phyloP scores from a whole-genome alignment of 352 stramenopile genomes.

The Phytophthora palmivora region DNA sequence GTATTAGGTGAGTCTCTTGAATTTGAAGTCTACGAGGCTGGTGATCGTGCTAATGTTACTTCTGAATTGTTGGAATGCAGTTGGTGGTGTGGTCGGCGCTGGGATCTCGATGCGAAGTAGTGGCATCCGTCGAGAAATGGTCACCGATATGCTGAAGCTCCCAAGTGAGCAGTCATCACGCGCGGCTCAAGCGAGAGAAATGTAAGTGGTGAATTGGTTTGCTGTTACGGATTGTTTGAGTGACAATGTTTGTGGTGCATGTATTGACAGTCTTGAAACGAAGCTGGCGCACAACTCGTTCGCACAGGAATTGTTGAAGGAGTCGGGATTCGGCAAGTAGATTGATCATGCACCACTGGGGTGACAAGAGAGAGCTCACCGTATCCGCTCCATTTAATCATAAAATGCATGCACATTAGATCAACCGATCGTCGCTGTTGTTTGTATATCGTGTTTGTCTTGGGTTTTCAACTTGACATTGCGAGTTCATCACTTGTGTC shows the following conservation, averaged over 20 bases:
- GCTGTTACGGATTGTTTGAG: background rate
- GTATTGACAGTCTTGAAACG: slow-evolving; percentile 4
- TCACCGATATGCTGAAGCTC: slow-evolving; percentile 15
- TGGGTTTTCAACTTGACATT: too few relatives aligned
- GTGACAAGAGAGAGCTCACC: too few relatives aligned
- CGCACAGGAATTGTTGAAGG: slow-evolving; percentile 13
- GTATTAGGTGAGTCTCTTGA: slow-evolving; percentile 20
- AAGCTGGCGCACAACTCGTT: slow-evolving; percentile 24
- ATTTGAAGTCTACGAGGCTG: background rate
- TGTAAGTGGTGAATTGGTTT: slow-evolving; percentile 12
- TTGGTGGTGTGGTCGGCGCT: slow-evolving; percentile 13
- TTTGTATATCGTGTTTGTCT: too few relatives aligned
- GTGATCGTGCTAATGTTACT: background rate
- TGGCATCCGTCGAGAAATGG: slow-evolving; percentile 12
- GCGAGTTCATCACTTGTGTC: too few relatives aligned
- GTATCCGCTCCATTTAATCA: too few relatives aligned
- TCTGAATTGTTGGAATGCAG: slow-evolving; percentile 1
- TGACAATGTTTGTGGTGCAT: background rate
- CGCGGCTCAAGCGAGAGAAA: slow-evolving; percentile 22
- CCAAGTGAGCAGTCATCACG: slow-evolving; percentile 14
- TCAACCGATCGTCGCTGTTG: too few relatives aligned
- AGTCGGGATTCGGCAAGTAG: slow-evolving; percentile 1
- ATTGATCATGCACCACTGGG: too few relatives aligned
- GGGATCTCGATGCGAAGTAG: slow-evolving; percentile 6
- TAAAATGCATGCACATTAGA: too few relatives aligned